A percentile compares a stretch with the other conserved stretches of the same genome.
Conservation (phyloP, 2,329 filamentous ascomycete genomes). For the Ascochyta pisi region DNA sequence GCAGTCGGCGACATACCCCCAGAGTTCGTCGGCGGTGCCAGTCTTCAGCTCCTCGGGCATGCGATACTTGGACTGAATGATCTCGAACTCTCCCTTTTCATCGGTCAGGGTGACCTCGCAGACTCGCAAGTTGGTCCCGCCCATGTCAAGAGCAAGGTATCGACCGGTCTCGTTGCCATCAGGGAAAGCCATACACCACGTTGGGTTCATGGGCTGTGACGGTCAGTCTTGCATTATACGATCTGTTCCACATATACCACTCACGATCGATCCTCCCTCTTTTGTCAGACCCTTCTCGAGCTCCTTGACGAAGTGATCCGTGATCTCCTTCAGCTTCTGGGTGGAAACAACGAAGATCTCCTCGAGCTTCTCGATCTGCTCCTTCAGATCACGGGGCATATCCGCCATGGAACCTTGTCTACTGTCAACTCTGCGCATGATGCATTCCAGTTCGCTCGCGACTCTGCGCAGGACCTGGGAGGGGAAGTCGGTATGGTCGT, state of each 20-base stretch:
- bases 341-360: constrained; percentile 80
- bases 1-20: constrained; percentile 95
- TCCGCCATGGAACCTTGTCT: constrained; percentile 83
- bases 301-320: constrained; percentile 86
- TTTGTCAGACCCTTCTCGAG: constrained; percentile 84
- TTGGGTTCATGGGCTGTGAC: constrained; percentile 90
- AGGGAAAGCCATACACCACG: constrained; percentile 93
- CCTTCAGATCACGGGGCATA: constrained; percentile 81
- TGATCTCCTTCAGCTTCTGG: constrained; percentile 86
- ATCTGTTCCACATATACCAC: constrained; percentile 44
- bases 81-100: constrained; percentile 90
- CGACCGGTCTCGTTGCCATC: constrained; percentile 87
- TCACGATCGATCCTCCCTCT: constrained; percentile 90
- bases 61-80: constrained; percentile 94
- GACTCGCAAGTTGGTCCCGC: constrained; percentile 92
- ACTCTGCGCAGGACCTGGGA: background rate
- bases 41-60: constrained; percentile 95
- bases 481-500: constrained; percentile 50
- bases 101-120: constrained; percentile 92
- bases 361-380: constrained; percentile 84
- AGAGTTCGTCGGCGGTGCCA: constrained; percentile 83
- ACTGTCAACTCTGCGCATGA: constrained; percentile 17
- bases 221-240: constrained; percentile 81
- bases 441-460: background rate
- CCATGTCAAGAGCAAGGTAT: constrained; percentile 92